Evolutionary conservation across 345 rosid species (phyloP).

Genomic region (Corchorus capsularis): DNA sequence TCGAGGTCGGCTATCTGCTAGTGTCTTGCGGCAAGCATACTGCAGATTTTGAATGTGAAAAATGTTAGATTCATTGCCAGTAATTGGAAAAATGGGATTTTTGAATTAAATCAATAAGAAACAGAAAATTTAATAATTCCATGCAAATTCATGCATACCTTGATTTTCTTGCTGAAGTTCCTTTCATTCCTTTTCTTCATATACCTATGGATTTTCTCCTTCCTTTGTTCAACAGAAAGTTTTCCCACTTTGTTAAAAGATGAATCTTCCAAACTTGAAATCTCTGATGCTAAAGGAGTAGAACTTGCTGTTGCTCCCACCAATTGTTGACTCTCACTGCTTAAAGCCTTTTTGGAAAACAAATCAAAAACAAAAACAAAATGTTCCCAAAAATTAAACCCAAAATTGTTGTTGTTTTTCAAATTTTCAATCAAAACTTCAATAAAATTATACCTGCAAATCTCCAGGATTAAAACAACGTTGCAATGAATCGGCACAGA

Average conservation of each 20-base stretch:
- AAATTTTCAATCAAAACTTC: too few species aligned
- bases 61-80: background rate
- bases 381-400: background rate
- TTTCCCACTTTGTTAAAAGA: conserved; percentile 67
- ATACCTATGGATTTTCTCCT: conserved; percentile 90
- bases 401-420: background rate
- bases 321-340: conserved; percentile 49
- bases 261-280: conserved; percentile 75
- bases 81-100: background rate
- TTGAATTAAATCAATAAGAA: too few species aligned
- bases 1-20: conserved; percentile 93
- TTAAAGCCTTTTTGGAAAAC: conserved; percentile 42
- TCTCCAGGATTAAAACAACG: conserved; percentile 54
- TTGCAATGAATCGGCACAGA: conserved; percentile 48
- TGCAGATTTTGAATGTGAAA: conserved; percentile 20
- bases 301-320: conserved; percentile 39
- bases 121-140: too few species aligned
- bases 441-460: conserved; percentile 61
- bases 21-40: conserved; percentile 94
- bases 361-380: too few species aligned
- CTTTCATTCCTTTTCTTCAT: conserved; percentile 95
- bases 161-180: conserved; percentile 96
- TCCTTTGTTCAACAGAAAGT: conserved; percentile 82
- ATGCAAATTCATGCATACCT: too few species aligned
- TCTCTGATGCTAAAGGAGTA: conserved; percentile 57